Percentiles rank a stretch among this genome's conserved stretches.
Conservation (phyloP, 2,329 filamentous ascomycete genomes). For the Fusarium multiceps region DNA sequence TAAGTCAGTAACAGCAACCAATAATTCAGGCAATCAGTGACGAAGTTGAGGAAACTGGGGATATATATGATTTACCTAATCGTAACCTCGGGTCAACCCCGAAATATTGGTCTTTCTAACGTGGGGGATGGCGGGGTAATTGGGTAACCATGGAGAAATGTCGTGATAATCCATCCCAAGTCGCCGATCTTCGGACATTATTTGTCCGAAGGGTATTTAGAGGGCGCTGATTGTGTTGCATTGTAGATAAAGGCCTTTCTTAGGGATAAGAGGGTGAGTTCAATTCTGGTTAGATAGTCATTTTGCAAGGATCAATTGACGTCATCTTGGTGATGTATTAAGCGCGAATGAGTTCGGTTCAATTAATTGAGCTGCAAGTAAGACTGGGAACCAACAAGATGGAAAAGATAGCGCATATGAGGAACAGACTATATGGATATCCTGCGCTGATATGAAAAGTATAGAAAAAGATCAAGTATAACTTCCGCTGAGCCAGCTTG, state of each 20-base stretch:
- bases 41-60: too few species aligned
- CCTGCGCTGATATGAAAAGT: too few species aligned
- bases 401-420: too few species aligned
- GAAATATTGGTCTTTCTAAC: slow-evolving; percentile 3
- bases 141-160: slow-evolving; percentile 22
- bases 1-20: too few species aligned
- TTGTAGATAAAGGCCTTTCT: background rate
- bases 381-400: background rate
- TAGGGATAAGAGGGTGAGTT: background rate
- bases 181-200: slow-evolving; percentile 34
- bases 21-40: background rate
- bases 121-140: slow-evolving; percentile 40
- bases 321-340: background rate
- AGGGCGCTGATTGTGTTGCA: slow-evolving; percentile 5
- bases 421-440: too few species aligned
- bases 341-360: background rate
- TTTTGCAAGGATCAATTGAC: background rate
- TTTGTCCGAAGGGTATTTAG: slow-evolving; percentile 12
- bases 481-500: too few species aligned
- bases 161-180: slow-evolving; percentile 27
- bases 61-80: slow-evolving; percentile 8
- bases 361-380: too few species aligned
- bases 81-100: slow-evolving; percentile 20
- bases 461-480: too few species aligned
- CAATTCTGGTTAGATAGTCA: background rate